These are phyloP conservation scores for Aspergillus aculeatus DNA, from an alignment of 2,329 filamentous ascomycete genomes.

Conservation along the genomic window DNA sequence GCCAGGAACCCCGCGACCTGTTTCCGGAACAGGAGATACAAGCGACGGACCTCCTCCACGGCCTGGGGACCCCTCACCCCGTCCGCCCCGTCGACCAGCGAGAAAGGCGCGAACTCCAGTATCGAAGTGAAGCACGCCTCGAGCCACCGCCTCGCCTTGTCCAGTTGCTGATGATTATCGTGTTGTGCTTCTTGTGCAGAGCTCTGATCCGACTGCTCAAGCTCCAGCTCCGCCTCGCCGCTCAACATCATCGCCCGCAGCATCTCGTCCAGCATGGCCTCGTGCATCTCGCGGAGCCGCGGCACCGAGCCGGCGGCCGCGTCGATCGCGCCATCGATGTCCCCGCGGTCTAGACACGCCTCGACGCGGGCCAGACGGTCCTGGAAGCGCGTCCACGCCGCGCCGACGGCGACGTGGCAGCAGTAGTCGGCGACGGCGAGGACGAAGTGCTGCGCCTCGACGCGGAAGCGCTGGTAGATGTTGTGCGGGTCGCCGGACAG, in stretches of 20 bases:
- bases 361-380: constrained; percentile 64
- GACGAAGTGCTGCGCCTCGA: constrained; percentile 79
- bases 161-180: constrained; percentile 64
- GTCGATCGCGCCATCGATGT: constrained; percentile 48
- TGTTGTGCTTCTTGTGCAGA: neutral
- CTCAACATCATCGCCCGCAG: constrained; percentile 71
- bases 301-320: constrained; percentile 61
- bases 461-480: constrained; percentile 61
- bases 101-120: constrained; percentile 62
- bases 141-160: constrained; percentile 47
- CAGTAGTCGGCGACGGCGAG: constrained; percentile 72
- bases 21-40: constrained; percentile 68
- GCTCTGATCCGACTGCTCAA: constrained; percentile 63
- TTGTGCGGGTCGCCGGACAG: constrained; percentile 38
- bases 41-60: constrained; percentile 43
- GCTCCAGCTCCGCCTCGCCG: constrained; percentile 28
- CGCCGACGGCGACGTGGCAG: constrained; percentile 72
- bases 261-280: constrained; percentile 71
- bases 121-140: constrained; percentile 64
- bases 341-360: constrained; percentile 50
- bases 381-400: constrained; percentile 71
- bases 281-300: constrained; percentile 67
- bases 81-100: constrained; percentile 38
- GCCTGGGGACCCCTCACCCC: constrained; percentile 37
- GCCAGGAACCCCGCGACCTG: constrained; percentile 72